Percentiles rank a stretch among this genome's conserved stretches.
Conservation (phyloP, 2,329 filamentous ascomycete genomes). For the Hirsutella minnesotensis region DNA sequence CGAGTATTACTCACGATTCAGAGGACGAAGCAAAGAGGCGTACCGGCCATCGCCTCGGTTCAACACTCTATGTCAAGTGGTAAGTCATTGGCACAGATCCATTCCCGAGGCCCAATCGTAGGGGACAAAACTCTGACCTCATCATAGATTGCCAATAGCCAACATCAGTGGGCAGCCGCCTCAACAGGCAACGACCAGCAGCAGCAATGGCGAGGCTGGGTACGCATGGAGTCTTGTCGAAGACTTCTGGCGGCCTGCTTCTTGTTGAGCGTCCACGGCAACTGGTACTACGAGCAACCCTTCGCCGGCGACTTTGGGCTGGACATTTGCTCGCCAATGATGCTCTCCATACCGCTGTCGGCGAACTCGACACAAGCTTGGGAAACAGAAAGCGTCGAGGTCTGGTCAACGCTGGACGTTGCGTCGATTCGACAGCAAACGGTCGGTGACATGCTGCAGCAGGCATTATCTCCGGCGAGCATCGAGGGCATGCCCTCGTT, state of each 20-base stretch:
- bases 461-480: slow-evolving; percentile 21
- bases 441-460: slow-evolving; percentile 18
- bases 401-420: slow-evolving; percentile 30
- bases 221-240: slow-evolving; percentile 37
- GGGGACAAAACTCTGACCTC: slow-evolving; percentile 11
- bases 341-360: slow-evolving; percentile 34
- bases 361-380: slow-evolving; percentile 32
- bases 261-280: slow-evolving; percentile 42
- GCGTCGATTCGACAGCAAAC: slow-evolving; percentile 13
- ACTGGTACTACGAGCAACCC: slow-evolving; percentile 40
- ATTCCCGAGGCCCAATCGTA: too few relatives aligned
- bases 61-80: slow-evolving; percentile 39
- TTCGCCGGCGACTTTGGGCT: slow-evolving; percentile 20
- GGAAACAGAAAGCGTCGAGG: slow-evolving; percentile 30
- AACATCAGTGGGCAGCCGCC: slow-evolving; percentile 14
- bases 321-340: slow-evolving; percentile 21
- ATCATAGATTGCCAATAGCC: slow-evolving; percentile 26
- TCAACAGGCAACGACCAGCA: slow-evolving; percentile 13
- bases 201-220: slow-evolving; percentile 38
- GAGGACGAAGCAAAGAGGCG: slow-evolving; percentile 35
- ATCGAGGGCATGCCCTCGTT: slow-evolving; percentile 23
- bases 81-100: slow-evolving; percentile 33
- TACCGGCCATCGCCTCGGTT: slow-evolving; percentile 37
- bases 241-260: slow-evolving; percentile 46
- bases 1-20: slow-evolving; percentile 43